These are phyloP conservation scores for Laburnicola sp. DNA, from an alignment of 2,329 filamentous ascomycete genomes.

Conservation along the genomic window DNA sequence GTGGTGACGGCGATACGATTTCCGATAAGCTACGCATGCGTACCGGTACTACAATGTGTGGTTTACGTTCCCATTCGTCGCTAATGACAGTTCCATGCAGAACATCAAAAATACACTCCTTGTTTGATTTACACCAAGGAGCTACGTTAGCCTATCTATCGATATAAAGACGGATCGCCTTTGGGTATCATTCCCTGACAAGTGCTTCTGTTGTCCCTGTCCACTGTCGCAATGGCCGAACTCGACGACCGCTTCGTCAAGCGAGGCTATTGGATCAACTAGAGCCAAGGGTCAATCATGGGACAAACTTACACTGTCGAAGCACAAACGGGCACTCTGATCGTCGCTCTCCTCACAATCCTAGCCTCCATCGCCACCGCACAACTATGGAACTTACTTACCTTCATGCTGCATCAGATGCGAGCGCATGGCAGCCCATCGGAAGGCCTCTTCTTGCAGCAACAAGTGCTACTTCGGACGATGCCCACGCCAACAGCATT, in stretches of 20 bases:
- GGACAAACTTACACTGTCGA: slow-evolving; percentile 11
- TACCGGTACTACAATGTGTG: background rate
- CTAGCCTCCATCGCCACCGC: slow-evolving; percentile 6
- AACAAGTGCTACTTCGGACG: slow-evolving; percentile 17
- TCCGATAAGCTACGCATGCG: background rate
- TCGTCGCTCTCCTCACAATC: slow-evolving; percentile 12
- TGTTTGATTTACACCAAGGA: too few species aligned
- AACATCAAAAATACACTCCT: slow-evolving; percentile 1
- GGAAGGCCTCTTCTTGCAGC: slow-evolving; percentile 18
- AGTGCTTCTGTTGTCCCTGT: background rate
- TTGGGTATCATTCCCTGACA: too few species aligned
- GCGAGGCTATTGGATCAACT: slow-evolving; percentile 15
- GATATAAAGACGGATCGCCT: background rate
- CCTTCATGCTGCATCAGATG: slow-evolving; percentile 13
- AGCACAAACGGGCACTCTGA: background rate
- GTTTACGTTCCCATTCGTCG: background rate
- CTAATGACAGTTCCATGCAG: background rate
- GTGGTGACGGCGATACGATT: background rate
- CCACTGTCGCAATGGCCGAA: slow-evolving; percentile 12
- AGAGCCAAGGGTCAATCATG: slow-evolving; percentile 11
- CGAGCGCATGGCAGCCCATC: slow-evolving; percentile 10
- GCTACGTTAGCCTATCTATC: too few species aligned
- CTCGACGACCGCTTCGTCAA: slow-evolving; percentile 15
- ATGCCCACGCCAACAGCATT: slow-evolving; percentile 14
- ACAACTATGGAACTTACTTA: slow-evolving; percentile 15